Base-by-base conservation (phyloP, 306 rosid species). In the Cucurbita maxima region DNA sequence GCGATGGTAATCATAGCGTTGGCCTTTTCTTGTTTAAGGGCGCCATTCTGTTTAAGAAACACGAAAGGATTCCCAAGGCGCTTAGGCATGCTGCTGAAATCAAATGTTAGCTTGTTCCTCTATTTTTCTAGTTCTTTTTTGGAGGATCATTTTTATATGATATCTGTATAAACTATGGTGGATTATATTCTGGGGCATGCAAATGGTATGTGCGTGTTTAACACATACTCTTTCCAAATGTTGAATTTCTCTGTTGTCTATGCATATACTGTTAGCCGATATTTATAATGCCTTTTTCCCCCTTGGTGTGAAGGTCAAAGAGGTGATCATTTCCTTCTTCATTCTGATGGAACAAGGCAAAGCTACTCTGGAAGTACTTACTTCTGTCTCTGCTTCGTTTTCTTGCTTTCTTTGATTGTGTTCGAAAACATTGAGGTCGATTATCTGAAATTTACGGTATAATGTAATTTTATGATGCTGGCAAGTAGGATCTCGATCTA, bases 311-410 rank as follows among this genome's bases (percentile, higher is more conserved):
- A 78, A 94, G 98, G 96, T 94, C 79, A 94, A 90, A 84, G 98
- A 94, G 84, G 95, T 90, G 78, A 94, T 90, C 38, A 71, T 94
- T 77, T 82, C 95, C 52, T 94, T 90, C 87, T 94, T 78, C 79
- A 87, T 94, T 80, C 73, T 94, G 84, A 90, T 94, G 98, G 96
- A 90, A 76, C 97, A 90, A 66, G 97, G 98, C 72, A 94, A 87
- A 86, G 91, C 92, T 76, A 94, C 96, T 38, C 68, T 81, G 76
- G 88, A 78, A 84, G 98, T 88, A 72, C 30, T 72, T 8, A 45
- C 74, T 58, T 11, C 38, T 7, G 52, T 51, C 57, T 51, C 59
- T 37, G 6, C 50, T 62, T 52, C 40, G 12, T 61, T 16, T 30
- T 63, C 47, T 62, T 51, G 61, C 72, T 61, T 58, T 15, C 51